Base-by-base conservation (phyloP, 2,329 filamentous ascomycete species). In the Chaetomium globosum region DNA sequence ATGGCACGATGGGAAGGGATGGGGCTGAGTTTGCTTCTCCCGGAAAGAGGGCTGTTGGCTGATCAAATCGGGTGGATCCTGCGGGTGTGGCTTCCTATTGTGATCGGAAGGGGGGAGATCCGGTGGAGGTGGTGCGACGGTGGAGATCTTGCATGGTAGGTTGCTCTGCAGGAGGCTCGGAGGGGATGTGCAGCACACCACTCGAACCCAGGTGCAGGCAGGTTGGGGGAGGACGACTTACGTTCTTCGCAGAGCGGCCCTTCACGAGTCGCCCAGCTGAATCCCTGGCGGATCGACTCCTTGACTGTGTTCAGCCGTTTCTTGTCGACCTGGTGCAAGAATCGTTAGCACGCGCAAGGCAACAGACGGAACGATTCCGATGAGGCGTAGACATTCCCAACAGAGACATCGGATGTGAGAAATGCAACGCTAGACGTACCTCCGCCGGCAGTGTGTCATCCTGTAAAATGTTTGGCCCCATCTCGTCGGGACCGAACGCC, bases 161-260 rank as follows among this genome's bases (percentile, higher is more conserved):
- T 31, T 56, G 48, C 49, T 64, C 28, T 21, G 26, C 49, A 71
- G 69, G 61, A 61, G 58, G 58, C 30, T 46, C 12, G 7, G 16
- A 19, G 31, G 31, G 10, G 2, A 12, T 31, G 33, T 63, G 57
- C 56, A 52, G 53, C 51, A 62, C 26, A 52, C 48, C 43, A 26
- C 60, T 62, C 60, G 63, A 63, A 52, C 46, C 46, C 55, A 63
- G 30, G 39, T n/a, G 12, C 36, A 31, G 28, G 10, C 10, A 21
- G 19, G 12, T 28, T 10, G 10, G 54, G 62, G 67, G 62, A 69
- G 3, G 56, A 62, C 68, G 64, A 87, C 90, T 85, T 81, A 92
- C 90, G 95, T 81, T 99, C 95, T 89, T 99, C 95, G 77, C 95
- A 98, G 30, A 99, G 83, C 21, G 95, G 95, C 0, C 95, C 95